Base-by-base conservation (phyloP, 495 filamentous ascomycete genomes). In the Hyaloscypha hepaticicola region DNA sequence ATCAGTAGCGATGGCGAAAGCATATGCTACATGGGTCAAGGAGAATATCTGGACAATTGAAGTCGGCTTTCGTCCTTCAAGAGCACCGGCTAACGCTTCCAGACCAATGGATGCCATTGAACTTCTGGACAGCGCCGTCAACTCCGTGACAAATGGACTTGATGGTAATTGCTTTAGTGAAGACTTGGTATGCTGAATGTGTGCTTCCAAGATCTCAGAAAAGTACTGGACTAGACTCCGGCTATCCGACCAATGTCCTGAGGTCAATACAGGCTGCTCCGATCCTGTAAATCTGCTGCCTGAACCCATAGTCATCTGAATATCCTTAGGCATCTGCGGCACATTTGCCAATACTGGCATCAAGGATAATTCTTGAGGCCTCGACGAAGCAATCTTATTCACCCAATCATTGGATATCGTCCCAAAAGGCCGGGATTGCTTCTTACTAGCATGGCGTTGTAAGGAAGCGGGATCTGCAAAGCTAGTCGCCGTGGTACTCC, bases 1-100 rank as follows among this genome's bases (percentile, higher is more conserved):
- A 34, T 69, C 58, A 12, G 65, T 52, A 1, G 63, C 64, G 55
- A 69, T 67, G 1, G 64, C 60, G 19, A 64, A 57, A 1, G 70
- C 66, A 55, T 55, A 72, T n/a, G 70, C 66, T 16, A 72, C 60
- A 67, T 72, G 66, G 9, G 67, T 65, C 22, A 72, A 65, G 1
- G 66, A 64, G 59, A 67, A 72, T 21, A 67, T 55, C 49, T 67
- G 58, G 9, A 69, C 58, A 34, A 69, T 58, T 22, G 64, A 58
- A 5, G 57, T 67, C 24, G 70, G 70, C 24, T 67, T 66, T 19
- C 70, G 58, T 3, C 64, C 64, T 51, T 72, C 67, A 41, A 69
- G 31, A n/a, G 67, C 60, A 0, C 66, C 64, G 16, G 50, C 58
- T 14, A 72, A 49, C 2, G 52, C 64, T 38, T 69, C 65, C 5